Percentiles rank a stretch among this genome's conserved stretches.
Conservation (phyloP, 2,329 filamentous ascomycete genomes). For the Golovinomyces cichoracearum region DNA sequence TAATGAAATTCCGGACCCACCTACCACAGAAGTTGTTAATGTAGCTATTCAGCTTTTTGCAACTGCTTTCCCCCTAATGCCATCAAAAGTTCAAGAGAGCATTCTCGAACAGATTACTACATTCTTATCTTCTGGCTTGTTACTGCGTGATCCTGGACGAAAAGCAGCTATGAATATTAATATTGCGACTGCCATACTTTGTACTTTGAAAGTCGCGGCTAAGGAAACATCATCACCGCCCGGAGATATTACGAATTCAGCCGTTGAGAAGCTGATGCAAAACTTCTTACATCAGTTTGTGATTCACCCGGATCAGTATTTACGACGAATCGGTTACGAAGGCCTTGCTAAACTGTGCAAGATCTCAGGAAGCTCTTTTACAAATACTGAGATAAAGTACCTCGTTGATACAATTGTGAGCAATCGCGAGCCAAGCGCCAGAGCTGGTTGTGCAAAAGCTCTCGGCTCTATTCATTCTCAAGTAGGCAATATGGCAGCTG, state of each 20-base stretch:
- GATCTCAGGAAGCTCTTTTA: conserved; percentile 60
- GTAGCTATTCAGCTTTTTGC: conserved; percentile 83
- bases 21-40: conserved; percentile 82
- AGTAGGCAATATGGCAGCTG: conserved; percentile 90
- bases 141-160: conserved; percentile 66
- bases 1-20: conserved; percentile 39
- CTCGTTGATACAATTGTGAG: conserved; percentile 82
- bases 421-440: conserved; percentile 75
- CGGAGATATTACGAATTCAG: conserved; percentile 46
- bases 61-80: conserved; percentile 68
- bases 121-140: conserved; percentile 51
- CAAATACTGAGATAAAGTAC: conserved; percentile 68
- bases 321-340: conserved; percentile 64
- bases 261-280: conserved; percentile 64
- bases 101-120: conserved; percentile 81
- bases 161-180: conserved; percentile 84
- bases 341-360: conserved; percentile 60
- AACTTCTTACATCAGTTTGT: conserved; percentile 49
- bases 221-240: conserved; percentile 49
- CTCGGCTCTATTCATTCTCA: conserved; percentile 83
- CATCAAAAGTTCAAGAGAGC: conserved; percentile 80
- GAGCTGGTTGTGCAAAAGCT: conserved; percentile 83
- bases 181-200: conserved; percentile 54
- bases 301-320: conserved; percentile 57
- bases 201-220: conserved; percentile 57